phyloP scores from a whole-genome alignment of 768 basidiomycete species.

The Rhodosporidiobolus sp. region DNA sequence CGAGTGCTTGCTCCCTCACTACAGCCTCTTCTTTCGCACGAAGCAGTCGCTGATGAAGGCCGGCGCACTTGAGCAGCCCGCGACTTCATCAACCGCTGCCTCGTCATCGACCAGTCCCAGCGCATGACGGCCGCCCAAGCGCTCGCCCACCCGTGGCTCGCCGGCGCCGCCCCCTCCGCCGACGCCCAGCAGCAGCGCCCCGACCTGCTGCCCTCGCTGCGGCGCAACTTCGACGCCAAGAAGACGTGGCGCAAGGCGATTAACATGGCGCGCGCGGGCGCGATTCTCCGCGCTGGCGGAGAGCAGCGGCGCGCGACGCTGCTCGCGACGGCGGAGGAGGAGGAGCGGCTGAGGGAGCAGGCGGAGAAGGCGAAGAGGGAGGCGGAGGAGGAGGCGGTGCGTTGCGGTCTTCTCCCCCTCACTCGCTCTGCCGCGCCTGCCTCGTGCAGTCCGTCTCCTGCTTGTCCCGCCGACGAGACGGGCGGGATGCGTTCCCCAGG shows the following conservation, averaged over 20 bases:
- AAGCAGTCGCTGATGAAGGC: too few species aligned
- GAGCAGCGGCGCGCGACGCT: constrained; percentile 33
- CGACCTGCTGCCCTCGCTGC: constrained; percentile 83
- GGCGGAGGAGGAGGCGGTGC: constrained; percentile 35
- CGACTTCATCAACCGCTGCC: constrained; percentile 73
- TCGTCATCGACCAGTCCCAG: constrained; percentile 74
- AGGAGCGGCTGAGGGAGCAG: constrained; percentile 18
- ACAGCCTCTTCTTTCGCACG: too few species aligned
- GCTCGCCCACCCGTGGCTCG: constrained; percentile 76
- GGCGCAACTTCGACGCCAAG: constrained; percentile 83
- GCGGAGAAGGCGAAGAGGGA: constrained; percentile 27
- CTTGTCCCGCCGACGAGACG: too few species aligned
- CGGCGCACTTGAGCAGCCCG: too few species aligned
- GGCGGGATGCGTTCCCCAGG: too few species aligned
- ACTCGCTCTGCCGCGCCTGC: too few species aligned
- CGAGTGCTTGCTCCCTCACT: background rate
- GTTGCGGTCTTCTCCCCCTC: background rate
- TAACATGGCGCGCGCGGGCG: constrained; percentile 33
- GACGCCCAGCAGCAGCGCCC: constrained; percentile 53
- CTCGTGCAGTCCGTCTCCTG: too few species aligned
- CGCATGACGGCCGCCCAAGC: constrained; percentile 76
- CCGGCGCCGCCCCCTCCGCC: constrained; percentile 53
- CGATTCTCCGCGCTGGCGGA: constrained; percentile 21
- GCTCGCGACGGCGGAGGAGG: constrained; percentile 8
- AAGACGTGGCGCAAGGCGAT: constrained; percentile 58